phyloP scores from a whole-genome alignment of 805 yeast species.

The Candida koratica region DNA sequence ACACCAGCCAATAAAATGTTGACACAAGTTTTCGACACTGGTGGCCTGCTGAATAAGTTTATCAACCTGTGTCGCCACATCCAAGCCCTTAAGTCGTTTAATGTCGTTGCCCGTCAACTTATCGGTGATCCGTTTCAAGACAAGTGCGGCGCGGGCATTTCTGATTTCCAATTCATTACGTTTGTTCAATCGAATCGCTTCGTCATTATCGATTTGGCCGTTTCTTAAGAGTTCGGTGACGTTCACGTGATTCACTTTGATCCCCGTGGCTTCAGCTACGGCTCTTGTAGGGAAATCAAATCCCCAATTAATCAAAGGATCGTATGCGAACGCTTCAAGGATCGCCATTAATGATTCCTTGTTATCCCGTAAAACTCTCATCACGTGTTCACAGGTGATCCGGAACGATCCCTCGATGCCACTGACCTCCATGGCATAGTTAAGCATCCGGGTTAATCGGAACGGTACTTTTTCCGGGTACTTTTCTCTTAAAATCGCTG shows the following conservation, averaged over 20 bases:
- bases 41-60: slow-evolving; percentile 94
- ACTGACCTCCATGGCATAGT: slow-evolving; percentile 98
- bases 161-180: slow-evolving; percentile 72
- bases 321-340: slow-evolving; percentile 96
- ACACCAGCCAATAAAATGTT: slow-evolving; percentile 98
- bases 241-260: slow-evolving; percentile 61
- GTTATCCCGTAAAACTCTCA: slow-evolving; percentile 89
- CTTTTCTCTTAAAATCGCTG: slow-evolving; percentile 93
- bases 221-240: slow-evolving; percentile 66
- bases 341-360: slow-evolving; percentile 97
- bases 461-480: slow-evolving; percentile 98
- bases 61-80: slow-evolving; percentile 88
- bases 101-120: slow-evolving; percentile 94
- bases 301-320: slow-evolving; percentile 98
- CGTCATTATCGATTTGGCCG: slow-evolving; percentile 74
- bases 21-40: slow-evolving; percentile 90
- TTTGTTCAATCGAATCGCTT: slow-evolving; percentile 64
- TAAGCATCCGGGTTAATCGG: slow-evolving; percentile 92
- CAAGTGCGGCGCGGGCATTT: slow-evolving; percentile 87
- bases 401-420: slow-evolving; percentile 97
- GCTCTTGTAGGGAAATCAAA: slow-evolving; percentile 86
- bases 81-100: slow-evolving; percentile 62
- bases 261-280: slow-evolving; percentile 69
- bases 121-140: slow-evolving; percentile 83
- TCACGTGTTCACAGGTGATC: slow-evolving; percentile 94